These are phyloP conservation scores for Umbelopsis sp. DNA, from an alignment of 371 early-diverging fungal genomes.

Conservation along the genomic window DNA sequence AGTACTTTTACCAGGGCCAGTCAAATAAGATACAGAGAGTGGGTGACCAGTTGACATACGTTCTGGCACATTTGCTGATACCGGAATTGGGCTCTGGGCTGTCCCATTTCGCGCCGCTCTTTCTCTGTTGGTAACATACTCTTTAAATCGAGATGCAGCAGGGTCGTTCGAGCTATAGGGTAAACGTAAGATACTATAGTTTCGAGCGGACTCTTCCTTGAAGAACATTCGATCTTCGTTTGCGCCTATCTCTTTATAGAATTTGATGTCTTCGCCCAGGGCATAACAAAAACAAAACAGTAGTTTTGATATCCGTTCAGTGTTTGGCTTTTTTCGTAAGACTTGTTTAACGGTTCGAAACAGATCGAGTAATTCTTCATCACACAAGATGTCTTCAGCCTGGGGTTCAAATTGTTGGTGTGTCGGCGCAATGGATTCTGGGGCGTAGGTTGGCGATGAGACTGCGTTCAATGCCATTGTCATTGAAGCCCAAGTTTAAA, in stretches of 20 bases:
- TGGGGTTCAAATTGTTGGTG: slow-evolving; percentile 35
- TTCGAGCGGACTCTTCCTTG: slow-evolving; percentile 24
- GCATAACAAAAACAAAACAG: slow-evolving; percentile 50
- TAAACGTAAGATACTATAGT: background rate
- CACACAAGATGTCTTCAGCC: slow-evolving; percentile 49
- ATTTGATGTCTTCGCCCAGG: slow-evolving; percentile 43
- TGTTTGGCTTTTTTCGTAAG: slow-evolving; percentile 40
- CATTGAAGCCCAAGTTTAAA: background rate
- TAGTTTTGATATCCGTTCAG: slow-evolving; percentile 43
- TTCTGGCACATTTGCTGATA: background rate
- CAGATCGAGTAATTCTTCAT: slow-evolving; percentile 47
- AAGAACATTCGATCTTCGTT: slow-evolving; percentile 45
- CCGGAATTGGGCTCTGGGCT: background rate
- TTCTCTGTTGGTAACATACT: slow-evolving; percentile 6
- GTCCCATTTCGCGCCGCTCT: background rate
- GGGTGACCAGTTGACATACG: slow-evolving; percentile 16
- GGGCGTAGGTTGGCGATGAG: slow-evolving; percentile 6
- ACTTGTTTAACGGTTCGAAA: slow-evolving; percentile 46
- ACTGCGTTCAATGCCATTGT: slow-evolving; percentile 17
- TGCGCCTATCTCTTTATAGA: slow-evolving; percentile 31
- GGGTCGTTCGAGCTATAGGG: slow-evolving; percentile 5
- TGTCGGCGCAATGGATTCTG: background rate
- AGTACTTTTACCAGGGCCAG: slow-evolving; percentile 15
- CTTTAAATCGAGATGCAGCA: slow-evolving; percentile 9
- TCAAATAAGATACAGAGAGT: slow-evolving; percentile 42